phyloP scores from a whole-genome alignment of 441 rosid species.

The Jatropha podagrica region DNA sequence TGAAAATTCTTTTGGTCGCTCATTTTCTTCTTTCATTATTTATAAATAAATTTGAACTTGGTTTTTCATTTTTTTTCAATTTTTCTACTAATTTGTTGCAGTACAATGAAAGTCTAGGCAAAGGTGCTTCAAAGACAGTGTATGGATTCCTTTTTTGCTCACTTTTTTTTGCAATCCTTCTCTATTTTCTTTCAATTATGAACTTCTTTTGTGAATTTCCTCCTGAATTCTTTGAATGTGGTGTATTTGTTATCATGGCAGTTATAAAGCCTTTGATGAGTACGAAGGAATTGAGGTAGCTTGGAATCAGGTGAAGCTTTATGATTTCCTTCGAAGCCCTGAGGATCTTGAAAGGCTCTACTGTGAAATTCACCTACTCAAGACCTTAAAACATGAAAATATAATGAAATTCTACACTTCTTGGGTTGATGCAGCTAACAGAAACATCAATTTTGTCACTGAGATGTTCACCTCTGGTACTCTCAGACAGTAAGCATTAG shows the following conservation, averaged over 20 bases:
- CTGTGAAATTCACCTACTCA: constrained; percentile 88
- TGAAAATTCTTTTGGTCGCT: constrained; percentile 13
- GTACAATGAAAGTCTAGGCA: constrained; percentile 89
- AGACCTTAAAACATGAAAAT: constrained; percentile 82
- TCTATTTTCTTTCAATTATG: constrained; percentile 18
- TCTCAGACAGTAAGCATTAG: constrained; percentile 75
- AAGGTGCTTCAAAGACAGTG: constrained; percentile 95
- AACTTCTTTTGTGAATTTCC: constrained; percentile 6
- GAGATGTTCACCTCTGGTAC: constrained; percentile 99
- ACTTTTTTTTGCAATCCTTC: constrained; percentile 14
- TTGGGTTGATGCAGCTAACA: constrained; percentile 80
- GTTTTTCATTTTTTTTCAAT: constrained; percentile 10
- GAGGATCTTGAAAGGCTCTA: constrained; percentile 91
- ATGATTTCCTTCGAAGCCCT: constrained; percentile 79
- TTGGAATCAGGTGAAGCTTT: constrained; percentile 96
- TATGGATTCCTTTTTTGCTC: constrained; percentile 35
- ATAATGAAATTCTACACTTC: constrained; percentile 95
- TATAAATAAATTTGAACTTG: neutral
- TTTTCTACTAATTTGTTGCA: constrained; percentile 36
- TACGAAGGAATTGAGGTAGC: constrained; percentile 95
- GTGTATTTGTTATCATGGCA: constrained; percentile 38
- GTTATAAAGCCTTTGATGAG: constrained; percentile 93
- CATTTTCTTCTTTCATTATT: constrained; percentile 1
- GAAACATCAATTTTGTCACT: constrained; percentile 91
- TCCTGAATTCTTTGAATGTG: constrained; percentile 15